A percentile compares a stretch with the other conserved stretches of the same genome.
These are phyloP conservation scores for Phycomyces blakesleeanus DNA, from an alignment of 192 early-diverging fungal genomes.

Conservation along the genomic window DNA sequence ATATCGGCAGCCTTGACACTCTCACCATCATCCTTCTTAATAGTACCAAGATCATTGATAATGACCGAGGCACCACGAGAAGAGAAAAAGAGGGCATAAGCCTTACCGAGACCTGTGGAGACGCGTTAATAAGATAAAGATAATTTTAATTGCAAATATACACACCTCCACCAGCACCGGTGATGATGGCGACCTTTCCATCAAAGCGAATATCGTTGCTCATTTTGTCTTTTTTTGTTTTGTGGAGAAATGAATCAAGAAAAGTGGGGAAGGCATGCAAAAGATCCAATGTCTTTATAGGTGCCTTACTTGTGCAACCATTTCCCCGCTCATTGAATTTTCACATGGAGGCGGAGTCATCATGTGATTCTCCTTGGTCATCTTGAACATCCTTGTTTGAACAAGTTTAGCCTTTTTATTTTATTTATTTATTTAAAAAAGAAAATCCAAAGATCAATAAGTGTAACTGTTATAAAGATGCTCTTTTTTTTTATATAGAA, in stretches of 20 bases:
- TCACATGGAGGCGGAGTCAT: no score
- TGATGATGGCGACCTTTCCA: slow-evolving; percentile 87
- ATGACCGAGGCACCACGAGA: slow-evolving; percentile 90
- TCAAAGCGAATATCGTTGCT: slow-evolving; percentile 63
- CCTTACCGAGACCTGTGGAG: slow-evolving; percentile 65
- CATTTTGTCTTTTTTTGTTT: slow-evolving; percentile 15
- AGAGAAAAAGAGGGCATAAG: slow-evolving; percentile 90
- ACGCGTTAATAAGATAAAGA: slow-evolving; percentile 8
- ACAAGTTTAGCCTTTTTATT: no score
- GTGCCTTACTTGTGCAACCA: no score
- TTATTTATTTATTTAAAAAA: no score
- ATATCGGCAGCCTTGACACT: slow-evolving; percentile 82
- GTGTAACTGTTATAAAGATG: no score
- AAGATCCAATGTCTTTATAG: no score
- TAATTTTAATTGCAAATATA: slow-evolving; percentile 5
- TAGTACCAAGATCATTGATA: slow-evolving; percentile 91
- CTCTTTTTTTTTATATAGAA: no score
- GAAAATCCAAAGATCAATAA: no score
- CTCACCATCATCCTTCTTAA: slow-evolving; percentile 72
- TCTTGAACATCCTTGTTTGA: no score
- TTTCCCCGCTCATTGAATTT: no score
- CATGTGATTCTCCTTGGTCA: no score
- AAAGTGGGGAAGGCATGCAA: background rate
- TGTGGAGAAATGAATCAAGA: slow-evolving; percentile 7
- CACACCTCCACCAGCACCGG: slow-evolving; percentile 93